Base-by-base conservation (phyloP, 164 flowering plant genomes). In the Aristolochia californica region DNA sequence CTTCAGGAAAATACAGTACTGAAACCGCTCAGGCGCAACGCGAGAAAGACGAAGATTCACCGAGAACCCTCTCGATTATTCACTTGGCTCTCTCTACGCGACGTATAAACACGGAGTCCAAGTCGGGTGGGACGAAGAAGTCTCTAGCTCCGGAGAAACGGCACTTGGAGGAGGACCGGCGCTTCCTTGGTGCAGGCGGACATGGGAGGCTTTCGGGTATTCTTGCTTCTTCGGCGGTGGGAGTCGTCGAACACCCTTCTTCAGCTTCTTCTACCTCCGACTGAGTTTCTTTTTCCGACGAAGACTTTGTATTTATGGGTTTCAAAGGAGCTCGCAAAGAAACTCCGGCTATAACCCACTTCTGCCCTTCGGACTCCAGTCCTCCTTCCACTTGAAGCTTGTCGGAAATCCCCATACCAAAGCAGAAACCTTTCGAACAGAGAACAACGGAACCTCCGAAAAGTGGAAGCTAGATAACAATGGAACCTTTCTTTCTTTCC, bases 161-260 rank as follows among this genome's bases (percentile, higher is more conserved):
- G 30, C 82, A 75, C 13, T 59, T 72, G 5, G 80, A 24, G 2
- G 80, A 24, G 18, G 84, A 13, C 44, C 78, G 66, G 17, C 74
- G 74, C 77, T 88, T 88, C 62, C 82, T 81, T 15, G 97, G 97
- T 4, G 97, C 82, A 2, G 94, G 87, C 44, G 94, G 94, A 71
- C 97, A 88, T 1, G 69, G 30, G 53, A 77, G 52, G 24, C 20
- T 78, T 65, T 74, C 75, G 14, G 84, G 81, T 62, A 84, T 81
- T 48, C 80, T 83, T 9, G 84, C 61, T 55, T 80, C 94, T 50
- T 71, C 71, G 1, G 72, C 68, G 1, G 84, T 86, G 0, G 94
- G 91, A 0, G 94, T 83, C 0, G 80, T 83, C 62, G 57, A 53
- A 40, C 57, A 52, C 44, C 70, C 14, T 56, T 66, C 8, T 61